Conservation (phyloP, 2,329 filamentous ascomycete species). For the Tolypocladium sp. region DNA sequence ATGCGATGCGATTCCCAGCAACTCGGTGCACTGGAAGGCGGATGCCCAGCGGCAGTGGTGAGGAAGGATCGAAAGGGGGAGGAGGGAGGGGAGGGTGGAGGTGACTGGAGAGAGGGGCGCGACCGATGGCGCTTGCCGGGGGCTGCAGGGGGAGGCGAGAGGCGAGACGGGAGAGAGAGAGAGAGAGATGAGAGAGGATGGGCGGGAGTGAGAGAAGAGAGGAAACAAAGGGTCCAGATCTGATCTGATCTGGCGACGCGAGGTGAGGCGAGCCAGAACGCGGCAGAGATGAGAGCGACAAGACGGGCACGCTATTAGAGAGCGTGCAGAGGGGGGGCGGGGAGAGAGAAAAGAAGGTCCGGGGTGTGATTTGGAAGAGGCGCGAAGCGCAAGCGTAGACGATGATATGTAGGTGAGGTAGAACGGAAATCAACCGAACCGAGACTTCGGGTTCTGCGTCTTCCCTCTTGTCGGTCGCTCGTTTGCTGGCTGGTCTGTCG, state of each 20-base stretch:
- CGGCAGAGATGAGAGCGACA: neutral
- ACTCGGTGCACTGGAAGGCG: neutral
- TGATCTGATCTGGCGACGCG: neutral
- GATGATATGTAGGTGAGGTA: neutral
- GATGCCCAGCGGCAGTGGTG: neutral
- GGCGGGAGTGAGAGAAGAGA: constrained; percentile 7
- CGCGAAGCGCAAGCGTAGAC: neutral
- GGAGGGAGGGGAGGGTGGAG: neutral
- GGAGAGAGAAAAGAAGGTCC: neutral
- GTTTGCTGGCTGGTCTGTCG: neutral
- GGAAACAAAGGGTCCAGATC: constrained; percentile 1
- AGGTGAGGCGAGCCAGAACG: neutral
- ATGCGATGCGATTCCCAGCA: neutral
- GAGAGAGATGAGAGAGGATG: constrained; percentile 3
- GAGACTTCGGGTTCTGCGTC: neutral
- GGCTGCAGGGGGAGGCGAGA: neutral
- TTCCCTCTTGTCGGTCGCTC: neutral
- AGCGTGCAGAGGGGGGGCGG: neutral
- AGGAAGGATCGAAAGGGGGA: neutral
- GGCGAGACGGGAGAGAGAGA: neutral
- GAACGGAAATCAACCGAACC: neutral
- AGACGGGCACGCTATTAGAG: neutral
- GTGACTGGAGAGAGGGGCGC: neutral
- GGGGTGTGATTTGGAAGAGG: neutral
- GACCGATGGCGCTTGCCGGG: neutral